Evolutionary conservation across 1,284 basidiomycete species (phyloP), one percentile per base, ranked within the genome.

Genomic region (Rhodotorula mucilaginosa): DNA sequence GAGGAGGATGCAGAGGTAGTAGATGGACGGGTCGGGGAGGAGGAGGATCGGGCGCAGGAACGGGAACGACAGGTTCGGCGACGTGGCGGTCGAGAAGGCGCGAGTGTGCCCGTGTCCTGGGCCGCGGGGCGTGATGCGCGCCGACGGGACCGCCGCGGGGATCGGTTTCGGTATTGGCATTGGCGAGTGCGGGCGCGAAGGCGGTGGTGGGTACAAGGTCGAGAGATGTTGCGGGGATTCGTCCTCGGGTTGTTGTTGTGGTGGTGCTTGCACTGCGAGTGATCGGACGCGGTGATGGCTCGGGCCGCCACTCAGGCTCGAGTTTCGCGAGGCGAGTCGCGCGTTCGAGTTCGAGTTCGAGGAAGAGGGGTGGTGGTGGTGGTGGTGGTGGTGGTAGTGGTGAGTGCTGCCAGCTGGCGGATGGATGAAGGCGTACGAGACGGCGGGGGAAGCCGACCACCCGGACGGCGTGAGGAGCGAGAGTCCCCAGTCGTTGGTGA

Each of bases 401-500:
- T 51, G 49, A 19, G 8, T 21, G 39, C 23, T 21, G 39, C 39
- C 23, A 18, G 73, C 44, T 6, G 71, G 67, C 7, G 68, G 58
- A n/a, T 71, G 49, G 58, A 71, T 65, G 67, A 74, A 71, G 7
- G 72, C 65, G 67, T 68, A 74, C 44, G 69, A 67, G 39, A 65
- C 63, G 47, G 52, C 23, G 10, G 65, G 61, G 12, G 49, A 26
- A 6, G 67, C 60, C 4, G 69, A 69, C 74, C 75, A 76, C 5
- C 75, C 75, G 8, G 46, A 29, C 2, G 46, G 61, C 0, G 73
- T 69, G 69, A 97, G 83, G 44, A 97, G 82, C 58, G 89, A 87
- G 60, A 99, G 84, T 0, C 97, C 97, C 96, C 96, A 99, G 81
- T 99, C 97, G 80, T 97, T 93, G 59, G 92, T 93, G 48, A 99